Evolutionary conservation across 768 basidiomycete species (phyloP).

Genomic region (Agaricus subrufescens): DNA sequence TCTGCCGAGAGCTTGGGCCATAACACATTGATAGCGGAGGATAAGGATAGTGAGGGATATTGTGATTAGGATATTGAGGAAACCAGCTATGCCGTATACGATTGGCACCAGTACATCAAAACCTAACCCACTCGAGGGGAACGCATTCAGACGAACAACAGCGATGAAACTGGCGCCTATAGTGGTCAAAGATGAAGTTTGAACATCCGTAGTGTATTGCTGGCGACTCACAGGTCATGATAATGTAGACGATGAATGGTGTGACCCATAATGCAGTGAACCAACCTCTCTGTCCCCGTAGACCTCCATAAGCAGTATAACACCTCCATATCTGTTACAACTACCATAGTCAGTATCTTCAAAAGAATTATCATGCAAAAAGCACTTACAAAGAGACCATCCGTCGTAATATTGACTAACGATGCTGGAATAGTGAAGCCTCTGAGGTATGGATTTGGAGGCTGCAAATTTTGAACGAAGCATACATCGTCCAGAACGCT

Average conservation of each 20-base stretch:
- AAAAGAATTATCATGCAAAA: too few relatives aligned
- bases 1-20: not conserved
- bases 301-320: not conserved
- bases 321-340: not conserved
- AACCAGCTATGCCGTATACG: not conserved
- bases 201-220: not conserved
- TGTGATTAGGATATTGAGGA: slow-evolving; percentile 13
- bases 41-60: slow-evolving; percentile 6
- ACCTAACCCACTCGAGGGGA: not conserved
- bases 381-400: not conserved
- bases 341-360: not conserved
- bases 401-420: not conserved
- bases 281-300: not conserved
- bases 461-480: not conserved
- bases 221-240: not conserved
- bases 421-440: not conserved
- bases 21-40: slow-evolving; percentile 5
- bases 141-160: not conserved
- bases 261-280: not conserved
- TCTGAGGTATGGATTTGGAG: not conserved
- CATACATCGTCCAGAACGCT: not conserved
- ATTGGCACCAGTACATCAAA: not conserved
- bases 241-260: not conserved
- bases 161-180: not conserved
- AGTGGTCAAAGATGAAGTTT: not conserved